A percentile compares a stretch with the other conserved stretches of the same genome.
These are phyloP conservation scores for Elongisporangium anandrum DNA, from an alignment of 352 stramenopile species.

Conservation along the genomic window DNA sequence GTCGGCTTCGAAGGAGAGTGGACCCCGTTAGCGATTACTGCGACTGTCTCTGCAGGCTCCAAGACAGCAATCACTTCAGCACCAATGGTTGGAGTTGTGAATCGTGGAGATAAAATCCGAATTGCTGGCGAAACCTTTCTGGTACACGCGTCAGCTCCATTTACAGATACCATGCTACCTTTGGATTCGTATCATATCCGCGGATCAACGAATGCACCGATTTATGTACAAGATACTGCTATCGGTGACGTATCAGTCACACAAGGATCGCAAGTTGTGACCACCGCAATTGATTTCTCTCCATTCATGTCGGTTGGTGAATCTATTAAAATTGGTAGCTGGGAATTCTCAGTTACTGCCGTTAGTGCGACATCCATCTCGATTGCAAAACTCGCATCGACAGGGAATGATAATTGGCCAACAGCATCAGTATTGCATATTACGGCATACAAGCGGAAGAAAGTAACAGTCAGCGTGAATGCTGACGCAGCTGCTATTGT, in stretches of 20 bases:
- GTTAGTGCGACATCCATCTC: slow-evolving; percentile 26
- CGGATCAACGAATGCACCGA: slow-evolving; percentile 17
- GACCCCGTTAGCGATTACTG: slow-evolving; percentile 21
- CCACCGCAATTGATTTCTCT: slow-evolving; percentile 42
- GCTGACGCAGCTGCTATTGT: slow-evolving; percentile 51
- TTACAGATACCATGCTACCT: slow-evolving; percentile 62
- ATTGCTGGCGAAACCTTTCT: slow-evolving; percentile 58
- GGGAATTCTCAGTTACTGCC: slow-evolving; percentile 37
- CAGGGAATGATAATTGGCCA: slow-evolving; percentile 28
- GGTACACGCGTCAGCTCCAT: slow-evolving; percentile 58
- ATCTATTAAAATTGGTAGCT: slow-evolving; percentile 50
- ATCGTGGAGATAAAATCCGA: slow-evolving; percentile 52
- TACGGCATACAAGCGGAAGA: slow-evolving; percentile 67
- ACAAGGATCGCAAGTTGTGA: slow-evolving; percentile 20
- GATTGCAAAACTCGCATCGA: slow-evolving; percentile 22
- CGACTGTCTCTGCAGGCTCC: slow-evolving; percentile 41
- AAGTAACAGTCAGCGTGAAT: slow-evolving; percentile 45
- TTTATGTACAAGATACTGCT: slow-evolving; percentile 58
- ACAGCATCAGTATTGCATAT: slow-evolving; percentile 31
- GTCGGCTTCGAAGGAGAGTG: slow-evolving; percentile 67
- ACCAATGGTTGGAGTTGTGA: slow-evolving; percentile 63
- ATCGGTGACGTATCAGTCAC: slow-evolving; percentile 59
- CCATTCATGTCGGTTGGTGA: slow-evolving; percentile 27
- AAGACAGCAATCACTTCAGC: slow-evolving; percentile 31
- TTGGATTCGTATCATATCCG: slow-evolving; percentile 67